Percentiles rank a stretch among this genome's conserved stretches.
phyloP scores from a whole-genome alignment of 73 alveolate species.

The Paramecium caudatum region DNA sequence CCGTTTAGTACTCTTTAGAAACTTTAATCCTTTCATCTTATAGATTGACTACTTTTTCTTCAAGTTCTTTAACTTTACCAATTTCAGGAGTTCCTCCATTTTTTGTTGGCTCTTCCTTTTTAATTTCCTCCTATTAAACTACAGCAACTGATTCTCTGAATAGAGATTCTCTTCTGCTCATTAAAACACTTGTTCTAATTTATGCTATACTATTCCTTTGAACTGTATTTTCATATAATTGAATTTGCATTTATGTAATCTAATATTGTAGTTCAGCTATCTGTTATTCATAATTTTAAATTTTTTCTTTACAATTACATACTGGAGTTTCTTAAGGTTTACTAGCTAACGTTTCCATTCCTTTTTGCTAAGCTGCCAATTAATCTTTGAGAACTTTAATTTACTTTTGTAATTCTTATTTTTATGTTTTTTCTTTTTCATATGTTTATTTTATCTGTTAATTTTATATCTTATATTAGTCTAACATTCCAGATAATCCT shows the following conservation, averaged over 20 bases:
- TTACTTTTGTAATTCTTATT: background rate
- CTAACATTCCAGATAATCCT: background rate
- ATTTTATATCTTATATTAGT: background rate
- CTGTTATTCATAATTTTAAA: background rate
- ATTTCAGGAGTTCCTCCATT: no score
- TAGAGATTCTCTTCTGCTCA: background rate
- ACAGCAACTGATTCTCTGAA: background rate
- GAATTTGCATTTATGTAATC: background rate
- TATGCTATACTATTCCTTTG: background rate
- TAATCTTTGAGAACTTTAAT: background rate
- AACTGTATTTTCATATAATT: background rate
- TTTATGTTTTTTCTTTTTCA: conserved; percentile 23
- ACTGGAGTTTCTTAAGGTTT: background rate
- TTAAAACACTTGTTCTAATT: background rate
- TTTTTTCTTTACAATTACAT: background rate
- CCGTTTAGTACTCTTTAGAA: background rate
- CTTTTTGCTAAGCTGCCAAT: background rate
- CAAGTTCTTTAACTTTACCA: background rate
- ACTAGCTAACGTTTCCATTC: background rate
- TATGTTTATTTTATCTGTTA: background rate
- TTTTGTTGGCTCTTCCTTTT: background rate
- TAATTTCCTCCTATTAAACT: background rate
- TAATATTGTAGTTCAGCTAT: background rate
- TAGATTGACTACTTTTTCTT: background rate
- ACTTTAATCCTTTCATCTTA: conserved; percentile 11